phyloP scores from a whole-genome alignment of 257 asterid species.

The Hygrophila difformis region DNA sequence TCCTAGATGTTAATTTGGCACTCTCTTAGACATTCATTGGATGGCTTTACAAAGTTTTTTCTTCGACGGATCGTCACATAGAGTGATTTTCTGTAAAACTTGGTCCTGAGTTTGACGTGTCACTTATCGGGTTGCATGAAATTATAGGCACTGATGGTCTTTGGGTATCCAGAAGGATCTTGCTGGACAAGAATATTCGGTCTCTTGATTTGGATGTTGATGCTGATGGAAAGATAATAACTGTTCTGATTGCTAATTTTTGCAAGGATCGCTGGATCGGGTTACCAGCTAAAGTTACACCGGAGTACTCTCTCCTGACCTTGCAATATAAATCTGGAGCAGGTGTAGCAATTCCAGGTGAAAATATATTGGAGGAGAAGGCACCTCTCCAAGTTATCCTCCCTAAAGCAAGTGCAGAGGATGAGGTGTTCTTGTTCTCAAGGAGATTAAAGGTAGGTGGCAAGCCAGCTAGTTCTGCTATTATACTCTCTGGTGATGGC shows the following conservation, averaged over 20 bases:
- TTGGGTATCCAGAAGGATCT: conserved; percentile 81
- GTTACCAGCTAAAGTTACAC: conserved; percentile 86
- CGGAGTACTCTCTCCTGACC: conserved; percentile 87
- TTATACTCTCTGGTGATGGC: conserved; percentile 87
- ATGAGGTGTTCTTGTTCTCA: conserved; percentile 73
- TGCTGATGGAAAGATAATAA: conserved; percentile 69
- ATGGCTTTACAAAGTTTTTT: conserved; percentile 47
- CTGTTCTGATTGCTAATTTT: conserved; percentile 76
- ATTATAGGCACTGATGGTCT: conserved; percentile 70
- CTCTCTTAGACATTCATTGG: conserved; percentile 31
- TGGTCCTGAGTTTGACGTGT: conserved; percentile 34
- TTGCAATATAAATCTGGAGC: conserved; percentile 86
- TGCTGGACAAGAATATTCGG: conserved; percentile 89
- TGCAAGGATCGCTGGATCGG: conserved; percentile 92
- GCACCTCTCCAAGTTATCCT: conserved; percentile 82
- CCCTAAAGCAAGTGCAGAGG: conserved; percentile 94
- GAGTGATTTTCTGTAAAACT: conserved; percentile 52
- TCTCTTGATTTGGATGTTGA: conserved; percentile 81
- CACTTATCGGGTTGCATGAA: conserved; percentile 82
- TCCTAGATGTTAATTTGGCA: conserved; percentile 83
- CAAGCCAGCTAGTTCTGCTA: conserved; percentile 80
- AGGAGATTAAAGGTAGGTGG: conserved; percentile 88
- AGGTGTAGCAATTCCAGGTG: conserved; percentile 46
- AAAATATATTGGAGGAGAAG: conserved; percentile 68
- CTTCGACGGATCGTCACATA: conserved; percentile 73